Evolutionary conservation across 179 eudicot species (phyloP).

Genomic region (Vitellaria paradoxa): DNA sequence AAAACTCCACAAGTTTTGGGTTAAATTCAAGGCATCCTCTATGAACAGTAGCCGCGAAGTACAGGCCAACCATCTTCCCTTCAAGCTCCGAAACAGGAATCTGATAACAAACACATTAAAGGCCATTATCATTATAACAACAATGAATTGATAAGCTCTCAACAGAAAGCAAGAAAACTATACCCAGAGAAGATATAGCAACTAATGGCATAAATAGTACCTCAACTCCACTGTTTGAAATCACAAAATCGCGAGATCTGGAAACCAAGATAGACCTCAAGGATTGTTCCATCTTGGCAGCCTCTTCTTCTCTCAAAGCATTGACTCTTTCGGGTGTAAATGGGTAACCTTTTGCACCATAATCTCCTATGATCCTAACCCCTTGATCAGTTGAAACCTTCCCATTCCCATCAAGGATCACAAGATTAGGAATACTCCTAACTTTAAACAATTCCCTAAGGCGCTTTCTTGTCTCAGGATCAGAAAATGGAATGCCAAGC

Average conservation of each 20-base stretch:
- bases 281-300: conserved; percentile 53
- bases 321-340: conserved; percentile 52
- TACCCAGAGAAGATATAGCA: neutral
- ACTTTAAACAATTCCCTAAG: conserved; percentile 50
- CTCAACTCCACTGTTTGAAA: conserved; percentile 21
- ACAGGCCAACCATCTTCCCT: conserved; percentile 69
- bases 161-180: neutral
- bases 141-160: too few species aligned
- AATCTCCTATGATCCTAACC: conserved; percentile 50
- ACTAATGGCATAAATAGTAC: neutral
- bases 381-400: conserved; percentile 50
- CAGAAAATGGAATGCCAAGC: conserved; percentile 82
- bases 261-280: conserved; percentile 61
- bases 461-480: conserved; percentile 39
- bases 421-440: conserved; percentile 59
- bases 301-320: conserved; percentile 51
- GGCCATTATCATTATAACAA: neutral
- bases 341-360: conserved; percentile 68
- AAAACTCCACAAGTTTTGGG: conserved; percentile 41
- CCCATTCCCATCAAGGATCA: conserved; percentile 58
- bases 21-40: conserved; percentile 42
- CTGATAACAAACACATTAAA: conserved; percentile 26
- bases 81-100: conserved; percentile 68
- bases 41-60: conserved; percentile 43
- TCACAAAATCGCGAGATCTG: conserved; percentile 53